A percentile compares a stretch with the other conserved stretches of the same genome.
Conservation (phyloP, 176 grass and related monocot species). For the Tillandsia leiboldiana region DNA sequence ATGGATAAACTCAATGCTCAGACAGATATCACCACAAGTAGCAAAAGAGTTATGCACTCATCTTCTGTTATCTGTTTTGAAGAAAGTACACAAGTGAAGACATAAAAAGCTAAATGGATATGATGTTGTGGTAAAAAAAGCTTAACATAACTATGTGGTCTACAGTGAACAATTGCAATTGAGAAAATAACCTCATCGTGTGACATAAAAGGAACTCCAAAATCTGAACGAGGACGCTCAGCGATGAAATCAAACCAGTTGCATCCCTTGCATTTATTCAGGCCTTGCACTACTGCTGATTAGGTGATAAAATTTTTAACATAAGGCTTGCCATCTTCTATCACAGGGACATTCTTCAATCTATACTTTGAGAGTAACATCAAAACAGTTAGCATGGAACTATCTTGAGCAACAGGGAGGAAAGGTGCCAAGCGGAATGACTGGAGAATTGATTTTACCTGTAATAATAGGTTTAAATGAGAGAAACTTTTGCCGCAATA, state of each 20-base stretch:
- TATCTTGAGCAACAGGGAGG: conserved; percentile 44
- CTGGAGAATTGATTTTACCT: conserved; percentile 68
- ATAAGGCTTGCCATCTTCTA: conserved; percentile 44
- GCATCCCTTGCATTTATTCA: conserved; percentile 76
- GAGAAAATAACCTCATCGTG: conserved; percentile 53
- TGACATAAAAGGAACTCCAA: conserved; percentile 91
- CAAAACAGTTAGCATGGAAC: no score
- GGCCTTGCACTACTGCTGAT: conserved; percentile 60
- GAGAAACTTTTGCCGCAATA: no score
- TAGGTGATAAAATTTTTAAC: conserved; percentile 96
- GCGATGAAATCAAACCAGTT: conserved; percentile 96
- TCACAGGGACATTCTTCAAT: conserved; percentile 65
- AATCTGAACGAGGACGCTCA: conserved; percentile 54
- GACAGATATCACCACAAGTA: neutral
- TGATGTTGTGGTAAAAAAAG: no score
- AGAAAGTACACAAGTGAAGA: no score
- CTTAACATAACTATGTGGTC: no score
- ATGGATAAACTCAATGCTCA: neutral
- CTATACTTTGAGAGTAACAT: no score
- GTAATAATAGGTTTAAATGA: neutral
- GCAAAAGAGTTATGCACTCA: no score
- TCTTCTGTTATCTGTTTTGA: no score
- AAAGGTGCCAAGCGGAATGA: conserved; percentile 59
- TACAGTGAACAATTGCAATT: no score
- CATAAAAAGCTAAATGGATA: no score